Base-by-base conservation (phyloP, 768 basidiomycete species). In the Suillus tomentosus region DNA sequence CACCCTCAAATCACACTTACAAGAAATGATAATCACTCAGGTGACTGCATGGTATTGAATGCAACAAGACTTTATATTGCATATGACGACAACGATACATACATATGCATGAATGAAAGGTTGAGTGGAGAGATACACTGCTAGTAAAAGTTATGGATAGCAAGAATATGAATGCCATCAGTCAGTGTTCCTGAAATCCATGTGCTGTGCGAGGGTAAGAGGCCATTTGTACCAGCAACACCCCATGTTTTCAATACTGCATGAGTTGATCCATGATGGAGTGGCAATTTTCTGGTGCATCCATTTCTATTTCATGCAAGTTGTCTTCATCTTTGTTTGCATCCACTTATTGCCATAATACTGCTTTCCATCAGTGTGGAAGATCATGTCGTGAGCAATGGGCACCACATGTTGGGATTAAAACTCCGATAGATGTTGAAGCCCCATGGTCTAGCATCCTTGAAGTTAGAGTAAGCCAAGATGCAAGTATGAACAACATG, bases 391-490 rank as follows among this genome's bases (percentile, higher is more conserved):
- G 3, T 51, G 50, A 27, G 50, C 24, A 3, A 1, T 2, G 2
- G 50, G 50, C 6, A 15, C 24, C 7, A 8, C 24, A 51, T 1
- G 0, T 3, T 1, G 15, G 7, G 1, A 3, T 50, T 50, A 0
- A 6, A 8, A 40, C 61, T 55, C 55, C 13, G 3, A 40, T 47
- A 62, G 14, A 62, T 53, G 2, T 62, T 34, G 5, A 62, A n/a
- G 24, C 61, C 50, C 48, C 48, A 62, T 11, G 50, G 61, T 19
- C 61, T 45, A 5, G 24, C 24, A 14, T 37, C 31, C 27, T 17
- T 51, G 50, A 51, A 51, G 22, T 48, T 62, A 0, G 50, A 55
- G 24, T 36, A 50, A 9, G 61, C 61, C 8, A 62, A 40, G 1
- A 62, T 0, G 0, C 19, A 3, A 7, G 50, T 37, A 1, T 60